A percentile compares a stretch with the other conserved stretches of the same genome.
phyloP scores from a whole-genome alignment of 129 eudicot species.

The Artemisia annua region DNA sequence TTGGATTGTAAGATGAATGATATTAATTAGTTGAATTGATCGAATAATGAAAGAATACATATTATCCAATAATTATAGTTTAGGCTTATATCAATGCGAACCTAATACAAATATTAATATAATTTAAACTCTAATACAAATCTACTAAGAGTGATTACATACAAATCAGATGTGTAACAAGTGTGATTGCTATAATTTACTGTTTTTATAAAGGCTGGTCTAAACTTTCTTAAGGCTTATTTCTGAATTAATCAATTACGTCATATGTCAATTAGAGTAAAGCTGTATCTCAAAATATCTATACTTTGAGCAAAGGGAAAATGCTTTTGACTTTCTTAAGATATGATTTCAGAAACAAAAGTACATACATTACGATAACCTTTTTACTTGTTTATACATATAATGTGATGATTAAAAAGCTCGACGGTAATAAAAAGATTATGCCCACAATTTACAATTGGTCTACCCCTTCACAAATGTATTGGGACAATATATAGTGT shows the following conservation, averaged over 20 bases:
- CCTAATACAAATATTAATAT: too few relatives aligned
- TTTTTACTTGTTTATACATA: constrained; percentile 13
- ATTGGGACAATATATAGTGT: constrained; percentile 14
- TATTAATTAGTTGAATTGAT: too few relatives aligned
- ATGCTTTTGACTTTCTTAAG: constrained; percentile 13
- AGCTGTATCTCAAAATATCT: background rate
- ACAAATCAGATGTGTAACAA: too few relatives aligned
- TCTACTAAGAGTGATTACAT: too few relatives aligned
- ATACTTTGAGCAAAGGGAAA: constrained; percentile 20
- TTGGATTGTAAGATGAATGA: too few relatives aligned
- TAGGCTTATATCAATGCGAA: too few relatives aligned
- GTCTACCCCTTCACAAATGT: constrained; percentile 21
- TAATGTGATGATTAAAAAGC: constrained; percentile 11
- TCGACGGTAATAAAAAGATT: constrained; percentile 12
- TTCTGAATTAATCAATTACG: background rate
- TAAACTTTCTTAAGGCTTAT: too few relatives aligned
- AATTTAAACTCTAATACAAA: too few relatives aligned
- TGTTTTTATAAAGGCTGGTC: too few relatives aligned
- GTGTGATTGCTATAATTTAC: too few relatives aligned
- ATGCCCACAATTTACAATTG: constrained; percentile 22
- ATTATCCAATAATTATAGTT: too few relatives aligned
- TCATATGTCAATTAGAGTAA: background rate
- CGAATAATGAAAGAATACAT: too few relatives aligned
- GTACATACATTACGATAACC: constrained; percentile 1
- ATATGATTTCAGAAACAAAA: constrained; percentile 2